Conservation (phyloP, 441 rosid genomes). For the Adansonia madagascariensis region DNA sequence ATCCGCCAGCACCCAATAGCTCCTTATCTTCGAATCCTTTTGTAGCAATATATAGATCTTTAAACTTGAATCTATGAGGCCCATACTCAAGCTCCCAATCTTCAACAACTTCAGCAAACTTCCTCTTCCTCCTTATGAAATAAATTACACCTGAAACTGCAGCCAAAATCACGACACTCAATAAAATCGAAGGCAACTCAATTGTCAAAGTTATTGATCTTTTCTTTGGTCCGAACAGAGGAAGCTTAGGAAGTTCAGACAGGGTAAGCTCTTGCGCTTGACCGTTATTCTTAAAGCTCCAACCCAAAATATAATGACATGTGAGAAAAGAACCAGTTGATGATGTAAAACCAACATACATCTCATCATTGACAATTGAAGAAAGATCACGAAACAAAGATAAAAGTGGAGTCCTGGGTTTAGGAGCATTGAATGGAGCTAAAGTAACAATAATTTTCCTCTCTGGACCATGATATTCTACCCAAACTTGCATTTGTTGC, state of each 20-base stretch:
- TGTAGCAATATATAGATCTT: conserved; percentile 56
- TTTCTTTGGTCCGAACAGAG: background rate
- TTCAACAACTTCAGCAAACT: conserved; percentile 49
- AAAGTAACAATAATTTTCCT: too few species aligned
- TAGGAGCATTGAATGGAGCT: too few species aligned
- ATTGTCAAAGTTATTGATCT: too few species aligned
- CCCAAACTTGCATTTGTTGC: too few species aligned
- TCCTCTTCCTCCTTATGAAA: conserved; percentile 5
- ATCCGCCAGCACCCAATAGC: conserved; percentile 59
- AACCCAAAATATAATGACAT: conserved; percentile 55
- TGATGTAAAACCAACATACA: too few species aligned
- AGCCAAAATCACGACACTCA: background rate
- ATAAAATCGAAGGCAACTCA: background rate
- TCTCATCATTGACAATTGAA: too few species aligned
- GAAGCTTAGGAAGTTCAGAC: conserved; percentile 30
- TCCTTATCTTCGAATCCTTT: conserved; percentile 52
- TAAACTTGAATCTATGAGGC: conserved; percentile 56
- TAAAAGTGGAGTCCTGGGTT: too few species aligned
- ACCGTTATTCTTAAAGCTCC: conserved; percentile 62
- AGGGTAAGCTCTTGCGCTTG: conserved; percentile 27
- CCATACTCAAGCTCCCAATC: conserved; percentile 63
- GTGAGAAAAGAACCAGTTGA: too few species aligned
- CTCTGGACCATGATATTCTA: too few species aligned
- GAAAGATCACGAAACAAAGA: too few species aligned
- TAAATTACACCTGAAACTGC: conserved; percentile 10